Conservation (phyloP, 73 alveolate genomes). For the Strombidium stylifer region DNA sequence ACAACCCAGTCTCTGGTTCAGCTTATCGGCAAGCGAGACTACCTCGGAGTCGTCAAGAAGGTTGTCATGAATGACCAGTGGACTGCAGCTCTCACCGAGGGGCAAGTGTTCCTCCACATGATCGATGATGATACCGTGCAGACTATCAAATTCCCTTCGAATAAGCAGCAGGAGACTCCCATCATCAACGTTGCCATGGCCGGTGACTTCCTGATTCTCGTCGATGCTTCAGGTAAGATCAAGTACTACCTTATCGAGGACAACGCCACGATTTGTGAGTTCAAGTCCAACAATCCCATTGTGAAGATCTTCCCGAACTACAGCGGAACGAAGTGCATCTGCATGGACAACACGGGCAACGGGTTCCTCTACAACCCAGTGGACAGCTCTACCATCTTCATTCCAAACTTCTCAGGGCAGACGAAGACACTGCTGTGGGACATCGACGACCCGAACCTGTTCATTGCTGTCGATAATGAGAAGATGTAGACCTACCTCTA, state of each 20-base stretch:
- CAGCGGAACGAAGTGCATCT: conserved; percentile 90
- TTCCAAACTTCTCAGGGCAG: conserved; percentile 69
- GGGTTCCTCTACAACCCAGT: conserved; percentile 97
- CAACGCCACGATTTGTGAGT: conserved; percentile 78
- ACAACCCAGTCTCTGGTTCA: no score
- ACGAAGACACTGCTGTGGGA: conserved; percentile 93
- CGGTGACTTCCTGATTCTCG: conserved; percentile 78
- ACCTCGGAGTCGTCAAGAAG: conserved; percentile 75
- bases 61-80: conserved; percentile 85
- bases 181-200: conserved; percentile 83
- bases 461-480: conserved; percentile 78
- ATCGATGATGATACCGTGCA: conserved; percentile 70
- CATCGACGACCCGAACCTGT: conserved; percentile 80
- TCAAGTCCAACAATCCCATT: conserved; percentile 76
- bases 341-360: conserved; percentile 90
- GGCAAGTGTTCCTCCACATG: conserved; percentile 78
- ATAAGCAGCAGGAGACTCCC: conserved; percentile 88
- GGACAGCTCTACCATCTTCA: conserved; percentile 69
- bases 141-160: conserved; percentile 79
- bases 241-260: conserved; percentile 84
- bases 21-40: conserved; percentile 75
- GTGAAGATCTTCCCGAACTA: conserved; percentile 78
- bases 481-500: conserved; percentile 74
- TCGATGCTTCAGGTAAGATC: conserved; percentile 83
- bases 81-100: conserved; percentile 92